phyloP scores from a whole-genome alignment of 495 filamentous ascomycete species.

The Hyaloscypha hepaticicola region DNA sequence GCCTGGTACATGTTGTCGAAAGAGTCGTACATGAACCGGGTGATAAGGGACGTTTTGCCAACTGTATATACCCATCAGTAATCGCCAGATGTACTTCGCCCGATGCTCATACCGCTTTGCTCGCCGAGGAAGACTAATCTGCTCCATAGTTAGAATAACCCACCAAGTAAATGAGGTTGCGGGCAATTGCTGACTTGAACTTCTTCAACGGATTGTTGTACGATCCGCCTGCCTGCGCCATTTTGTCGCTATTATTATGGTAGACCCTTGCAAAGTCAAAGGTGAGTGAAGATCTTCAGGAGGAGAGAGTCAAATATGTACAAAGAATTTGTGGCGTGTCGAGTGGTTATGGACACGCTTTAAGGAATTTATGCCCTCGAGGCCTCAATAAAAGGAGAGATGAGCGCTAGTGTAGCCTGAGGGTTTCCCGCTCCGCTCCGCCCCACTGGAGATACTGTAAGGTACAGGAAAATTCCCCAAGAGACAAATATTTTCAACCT shows the following conservation, averaged over 20 bases:
- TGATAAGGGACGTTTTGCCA: conserved; percentile 97
- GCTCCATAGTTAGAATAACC: conserved; percentile 21
- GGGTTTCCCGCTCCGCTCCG: background rate
- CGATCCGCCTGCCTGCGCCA: conserved; percentile 59
- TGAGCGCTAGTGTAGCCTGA: too few species aligned
- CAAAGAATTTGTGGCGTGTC: conserved; percentile 2
- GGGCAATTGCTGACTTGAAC: conserved; percentile 75
- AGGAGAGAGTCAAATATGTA: background rate
- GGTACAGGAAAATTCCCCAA: background rate
- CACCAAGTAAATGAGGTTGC: conserved; percentile 25
- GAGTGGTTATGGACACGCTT: background rate
- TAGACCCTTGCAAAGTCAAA: background rate
- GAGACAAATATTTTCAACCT: background rate
- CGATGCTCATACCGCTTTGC: conserved; percentile 79
- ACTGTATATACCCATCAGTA: conserved; percentile 52
- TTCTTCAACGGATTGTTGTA: conserved; percentile 99
- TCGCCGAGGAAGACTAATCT: conserved; percentile 97
- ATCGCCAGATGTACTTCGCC: conserved; percentile 11
- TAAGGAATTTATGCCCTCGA: background rate
- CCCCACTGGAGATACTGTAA: background rate
- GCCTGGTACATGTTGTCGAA: conserved; percentile 99
- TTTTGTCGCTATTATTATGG: conserved; percentile 42
- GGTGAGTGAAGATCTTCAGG: background rate
- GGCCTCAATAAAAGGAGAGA: background rate
- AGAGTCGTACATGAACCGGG: conserved; percentile 99